Percentiles rank a stretch among this genome's conserved stretches.
Conservation (phyloP, 371 early-diverging fungal genomes). For the Saksenaea vasiformis region DNA sequence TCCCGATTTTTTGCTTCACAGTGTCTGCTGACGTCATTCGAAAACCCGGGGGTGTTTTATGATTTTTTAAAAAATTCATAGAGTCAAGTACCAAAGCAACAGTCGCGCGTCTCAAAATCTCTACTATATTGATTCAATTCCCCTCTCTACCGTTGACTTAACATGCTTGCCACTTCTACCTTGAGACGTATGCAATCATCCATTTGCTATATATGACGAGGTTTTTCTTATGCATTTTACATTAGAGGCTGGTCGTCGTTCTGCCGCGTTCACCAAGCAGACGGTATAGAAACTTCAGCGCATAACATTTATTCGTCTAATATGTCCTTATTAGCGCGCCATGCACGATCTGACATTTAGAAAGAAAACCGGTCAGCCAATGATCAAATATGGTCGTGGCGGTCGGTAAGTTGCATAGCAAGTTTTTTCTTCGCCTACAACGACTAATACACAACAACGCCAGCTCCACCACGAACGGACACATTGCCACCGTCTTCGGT, state of each 20-base stretch:
- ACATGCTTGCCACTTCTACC: conserved; percentile 27
- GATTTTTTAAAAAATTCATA: too few species aligned
- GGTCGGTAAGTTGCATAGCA: conserved; percentile 59
- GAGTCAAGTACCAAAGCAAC: too few species aligned
- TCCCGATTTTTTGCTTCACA: too few species aligned
- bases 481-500: conserved; percentile 94
- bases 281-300: conserved; percentile 20
- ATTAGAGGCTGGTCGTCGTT: conserved; percentile 39
- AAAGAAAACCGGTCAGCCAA: conserved; percentile 69
- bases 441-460: conserved; percentile 5
- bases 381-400: conserved; percentile 67
- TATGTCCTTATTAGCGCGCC: conserved; percentile 50
- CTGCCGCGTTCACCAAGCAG: conserved; percentile 25
- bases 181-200: conserved; percentile 19
- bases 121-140: background rate
- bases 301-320: background rate
- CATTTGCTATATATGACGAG: background rate
- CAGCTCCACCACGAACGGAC: conserved; percentile 75
- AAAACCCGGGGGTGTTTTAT: too few species aligned
- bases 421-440: background rate
- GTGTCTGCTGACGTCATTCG: too few species aligned
- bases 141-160: conserved; percentile 9
- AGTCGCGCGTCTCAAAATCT: background rate
- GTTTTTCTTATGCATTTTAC: background rate
- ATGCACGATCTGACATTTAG: conserved; percentile 70